Conservation (phyloP, 768 basidiomycete species). For the Panaeolus papilionaceus region DNA sequence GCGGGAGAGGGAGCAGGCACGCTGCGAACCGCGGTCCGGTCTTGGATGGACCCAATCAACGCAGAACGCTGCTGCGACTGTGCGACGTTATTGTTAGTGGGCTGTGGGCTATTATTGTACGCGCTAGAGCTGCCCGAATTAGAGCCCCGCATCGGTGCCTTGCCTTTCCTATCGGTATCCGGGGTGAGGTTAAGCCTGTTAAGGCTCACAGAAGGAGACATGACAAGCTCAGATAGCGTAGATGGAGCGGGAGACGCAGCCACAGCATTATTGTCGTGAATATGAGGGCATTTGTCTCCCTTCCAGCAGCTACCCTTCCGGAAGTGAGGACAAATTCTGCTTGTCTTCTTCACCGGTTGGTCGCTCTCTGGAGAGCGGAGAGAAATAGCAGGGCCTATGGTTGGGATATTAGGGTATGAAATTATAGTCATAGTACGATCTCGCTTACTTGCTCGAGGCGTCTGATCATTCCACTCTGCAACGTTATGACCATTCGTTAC, state of each 20-base stretch:
- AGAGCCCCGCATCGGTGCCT: not conserved
- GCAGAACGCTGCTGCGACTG: not conserved
- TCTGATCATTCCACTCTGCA: not conserved
- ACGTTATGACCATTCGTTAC: not conserved
- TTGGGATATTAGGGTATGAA: not conserved
- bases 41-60: not conserved
- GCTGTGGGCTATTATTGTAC: not conserved
- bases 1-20: not conserved
- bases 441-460: conserved; percentile 3
- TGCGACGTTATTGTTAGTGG: not conserved
- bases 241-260: not conserved
- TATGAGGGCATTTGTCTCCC: not conserved
- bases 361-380: conserved; percentile 1
- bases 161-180: not conserved
- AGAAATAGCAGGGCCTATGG: not conserved
- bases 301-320: conserved; percentile 7
- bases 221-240: conserved; percentile 2
- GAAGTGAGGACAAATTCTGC: not conserved
- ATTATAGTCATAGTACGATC: not conserved
- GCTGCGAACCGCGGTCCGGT: not conserved
- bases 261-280: not conserved
- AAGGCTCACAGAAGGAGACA: not conserved
- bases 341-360: not conserved
- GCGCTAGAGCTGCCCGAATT: not conserved
- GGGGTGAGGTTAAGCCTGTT: not conserved